Base-by-base conservation (phyloP, 768 basidiomycete species). In the Leccinum longicurvipes region DNA sequence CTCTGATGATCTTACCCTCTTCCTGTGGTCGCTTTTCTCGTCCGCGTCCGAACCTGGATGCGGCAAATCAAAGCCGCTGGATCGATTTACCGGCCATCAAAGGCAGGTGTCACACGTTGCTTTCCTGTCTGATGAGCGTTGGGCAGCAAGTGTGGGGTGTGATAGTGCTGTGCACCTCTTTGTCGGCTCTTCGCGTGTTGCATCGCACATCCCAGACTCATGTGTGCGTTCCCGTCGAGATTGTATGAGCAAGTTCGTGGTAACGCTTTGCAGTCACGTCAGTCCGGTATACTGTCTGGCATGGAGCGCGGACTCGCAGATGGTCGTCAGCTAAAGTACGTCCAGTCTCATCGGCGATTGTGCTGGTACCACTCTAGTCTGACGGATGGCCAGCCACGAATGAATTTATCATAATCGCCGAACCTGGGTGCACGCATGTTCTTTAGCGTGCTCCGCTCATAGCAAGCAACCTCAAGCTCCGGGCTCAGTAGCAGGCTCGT, bases 1-100 rank as follows among this genome's bases (percentile, higher is more conserved):
- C 21, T 98, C 95, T 4, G 95, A 99, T 69, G 96, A 98, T 71
- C 95, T 97, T 71, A 99, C 96, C 0, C 84, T 98, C 49, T 98
- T 95, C 82, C 82, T 99, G 12, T 98, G 94, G 96, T 89, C 92
- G 29, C 76, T 86, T 41, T 89, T 93, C 77, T 78, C 84, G 19
- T 76, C 78, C 27, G 19, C 10, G 11, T 63, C 75, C 45, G 60
- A 63, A 29, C 52, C 69, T 9, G 65, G 44, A 34, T 72, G 73
- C 19, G 76, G 79, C 10, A 83, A 81, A 65, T 78, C 81, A 34
- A 91, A 90, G 63, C 88, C 89, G 4, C 55, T 86, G 17, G 82
- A 91, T 8, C 81, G 96, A 15, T 75, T 98, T 17, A 94, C 92
- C 3, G 96, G 96, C 1, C 96, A 99, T 73, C 96, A 98, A 69